Conservation (phyloP, 2,329 filamentous ascomycete species). For the Fusarium sp. region DNA sequence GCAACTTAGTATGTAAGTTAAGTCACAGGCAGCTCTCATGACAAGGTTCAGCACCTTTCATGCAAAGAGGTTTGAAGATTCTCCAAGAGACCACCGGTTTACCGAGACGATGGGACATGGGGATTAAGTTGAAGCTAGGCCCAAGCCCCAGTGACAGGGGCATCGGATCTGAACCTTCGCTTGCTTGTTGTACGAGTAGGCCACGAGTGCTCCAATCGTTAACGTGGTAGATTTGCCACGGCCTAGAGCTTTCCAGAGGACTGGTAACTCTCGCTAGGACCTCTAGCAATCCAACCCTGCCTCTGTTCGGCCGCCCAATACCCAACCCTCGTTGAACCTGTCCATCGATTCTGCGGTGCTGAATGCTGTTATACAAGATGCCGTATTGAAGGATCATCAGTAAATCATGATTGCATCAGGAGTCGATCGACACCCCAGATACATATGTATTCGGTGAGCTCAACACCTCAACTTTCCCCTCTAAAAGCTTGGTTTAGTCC, state of each 20-base stretch:
- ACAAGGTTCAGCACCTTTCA: no score
- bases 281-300: constrained; percentile 18
- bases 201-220: constrained; percentile 16
- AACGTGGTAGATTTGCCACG: constrained; percentile 24
- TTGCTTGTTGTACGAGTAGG: constrained; percentile 6
- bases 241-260: constrained; percentile 38
- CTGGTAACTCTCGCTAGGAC: constrained; percentile 41
- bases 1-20: no score
- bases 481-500: background rate
- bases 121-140: constrained; percentile 21
- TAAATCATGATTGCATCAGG: background rate
- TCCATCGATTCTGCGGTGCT: background rate
- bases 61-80: constrained; percentile 11
- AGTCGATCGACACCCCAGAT: background rate
- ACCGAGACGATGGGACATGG: constrained; percentile 5
- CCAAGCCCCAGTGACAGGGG: constrained; percentile 23
- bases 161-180: constrained; percentile 21
- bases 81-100: background rate
- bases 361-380: constrained; percentile 7
- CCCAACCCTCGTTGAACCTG: background rate
- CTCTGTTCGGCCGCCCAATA: constrained; percentile 29
- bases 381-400: background rate
- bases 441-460: background rate
- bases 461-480: background rate
- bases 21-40: no score